Evolutionary conservation across 2,329 filamentous ascomycete species (phyloP), one percentile per base, ranked within the genome.

Genomic region (Sordariomycetes sp.): DNA sequence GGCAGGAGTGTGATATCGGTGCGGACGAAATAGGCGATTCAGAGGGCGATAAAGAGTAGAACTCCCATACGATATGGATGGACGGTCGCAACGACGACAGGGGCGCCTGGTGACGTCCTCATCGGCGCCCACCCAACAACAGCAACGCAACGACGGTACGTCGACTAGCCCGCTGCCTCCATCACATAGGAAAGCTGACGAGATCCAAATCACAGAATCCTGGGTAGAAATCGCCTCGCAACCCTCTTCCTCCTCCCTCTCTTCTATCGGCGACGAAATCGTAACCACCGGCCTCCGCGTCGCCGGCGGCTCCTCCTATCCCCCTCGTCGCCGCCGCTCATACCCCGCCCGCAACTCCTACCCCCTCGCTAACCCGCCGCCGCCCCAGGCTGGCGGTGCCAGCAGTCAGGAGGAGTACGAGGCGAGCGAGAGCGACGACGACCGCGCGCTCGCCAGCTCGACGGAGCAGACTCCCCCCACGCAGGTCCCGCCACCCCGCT

Each of bases 321-420:
- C 55, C 24, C 78, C 82, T 52, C 82, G 83, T 62, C 71, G 81
- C 25, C 81, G 86, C 59, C 83, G 86, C 57, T 78, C 79, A 52
- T 57, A 58, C 54, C 58, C 57, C 13, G 56, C 55, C 28, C 60
- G 52, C 24, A 52, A 55, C 42, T 48, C 57, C 20, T 45, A 52
- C 24, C 24, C 59, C 1, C 36, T 56, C 69, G 75, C 57, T 72
- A 70, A 56, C 67, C 64, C 34, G 64, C 62, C 28, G 8, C 28
- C 71, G 34, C 65, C 72, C 42, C 73, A 72, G 24, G 65, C 70
- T 56, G 72, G 73, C 57, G 74, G 72, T 53, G 74, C 77, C 35
- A 95, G 90, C 70, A 95, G 91, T 65, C 90, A 96, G 68, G 91
- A 96, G 64, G 91, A 96, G 72, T 95, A 95, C 65, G 90, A 95